Evolutionary conservation across 1,139 yeast species (phyloP).

Genomic region (Pneumocystis carinii): DNA sequence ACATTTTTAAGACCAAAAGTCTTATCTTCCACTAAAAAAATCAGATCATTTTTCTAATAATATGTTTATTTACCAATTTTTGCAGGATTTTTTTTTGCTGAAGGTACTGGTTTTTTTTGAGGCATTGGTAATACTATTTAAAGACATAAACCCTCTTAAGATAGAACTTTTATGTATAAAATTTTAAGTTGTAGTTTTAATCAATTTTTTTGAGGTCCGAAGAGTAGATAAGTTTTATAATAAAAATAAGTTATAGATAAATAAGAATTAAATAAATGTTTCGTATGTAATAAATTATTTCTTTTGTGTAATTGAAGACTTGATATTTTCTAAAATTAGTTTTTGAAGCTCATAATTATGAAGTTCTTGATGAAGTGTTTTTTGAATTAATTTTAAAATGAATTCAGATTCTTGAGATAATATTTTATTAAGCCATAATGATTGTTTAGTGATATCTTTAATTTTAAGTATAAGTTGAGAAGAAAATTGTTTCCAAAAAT

Average conservation of each 20-base stretch:
- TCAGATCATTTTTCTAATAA: neutral
- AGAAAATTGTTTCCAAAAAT: neutral
- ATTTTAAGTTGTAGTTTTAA: neutral
- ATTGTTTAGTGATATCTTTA: neutral
- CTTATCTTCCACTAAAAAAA: constrained; percentile 47
- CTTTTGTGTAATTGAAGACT: neutral
- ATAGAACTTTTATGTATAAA: neutral
- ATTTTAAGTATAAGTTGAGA: neutral
- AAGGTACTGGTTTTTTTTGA: neutral
- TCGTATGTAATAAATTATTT: neutral
- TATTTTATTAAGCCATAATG: neutral
- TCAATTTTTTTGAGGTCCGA: neutral
- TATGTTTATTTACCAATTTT: neutral
- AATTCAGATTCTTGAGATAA: neutral
- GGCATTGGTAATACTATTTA: neutral
- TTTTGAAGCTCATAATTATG: neutral
- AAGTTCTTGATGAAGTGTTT: neutral
- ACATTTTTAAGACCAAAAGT: constrained; percentile 82
- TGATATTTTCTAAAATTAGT: neutral
- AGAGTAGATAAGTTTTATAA: neutral
- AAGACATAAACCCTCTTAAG: neutral
- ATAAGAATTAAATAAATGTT: neutral
- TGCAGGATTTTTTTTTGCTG: neutral
- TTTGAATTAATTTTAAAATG: neutral
- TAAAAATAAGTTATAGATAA: neutral